A percentile compares a stretch with the other conserved stretches of the same genome.
phyloP scores from a whole-genome alignment of 2,329 filamentous ascomycete species.

The Seiridium unicorne region DNA sequence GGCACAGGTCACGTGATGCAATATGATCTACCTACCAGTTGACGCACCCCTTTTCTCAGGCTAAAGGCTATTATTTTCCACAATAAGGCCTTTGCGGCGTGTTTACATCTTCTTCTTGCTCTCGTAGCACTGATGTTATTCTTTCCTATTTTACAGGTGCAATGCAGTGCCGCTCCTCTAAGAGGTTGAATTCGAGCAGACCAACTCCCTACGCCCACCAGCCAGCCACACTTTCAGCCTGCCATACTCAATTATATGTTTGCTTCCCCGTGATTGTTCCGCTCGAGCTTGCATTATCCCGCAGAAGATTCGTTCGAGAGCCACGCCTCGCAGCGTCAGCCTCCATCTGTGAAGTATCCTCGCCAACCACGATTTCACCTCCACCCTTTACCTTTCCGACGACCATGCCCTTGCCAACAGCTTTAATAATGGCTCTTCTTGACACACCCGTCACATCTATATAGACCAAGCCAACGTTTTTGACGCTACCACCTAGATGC shows the following conservation, averaged over 20 bases:
- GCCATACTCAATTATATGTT: conserved; percentile 7
- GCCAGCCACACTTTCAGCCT: not conserved
- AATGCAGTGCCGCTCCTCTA: too few species aligned
- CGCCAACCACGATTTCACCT: conserved; percentile 71
- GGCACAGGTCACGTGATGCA: too few species aligned
- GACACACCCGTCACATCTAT: conserved; percentile 95
- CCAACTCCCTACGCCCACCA: not conserved
- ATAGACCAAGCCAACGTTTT: conserved; percentile 95
- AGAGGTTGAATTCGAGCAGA: too few species aligned
- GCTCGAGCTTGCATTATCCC: conserved; percentile 18
- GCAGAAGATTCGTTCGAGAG: conserved; percentile 12
- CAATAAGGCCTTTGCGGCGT: too few species aligned
- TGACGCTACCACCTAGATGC: conserved; percentile 79
- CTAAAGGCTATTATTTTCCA: too few species aligned
- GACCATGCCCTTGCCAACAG: conserved; percentile 95
- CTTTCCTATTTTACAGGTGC: too few species aligned
- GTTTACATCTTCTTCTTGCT: too few species aligned
- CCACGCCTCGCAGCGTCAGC: not conserved
- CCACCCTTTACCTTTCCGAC: conserved; percentile 77
- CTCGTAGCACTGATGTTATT: too few species aligned
- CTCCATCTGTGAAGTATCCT: conserved; percentile 19
- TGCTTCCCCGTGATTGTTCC: conserved; percentile 16
- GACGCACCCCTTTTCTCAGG: too few species aligned
- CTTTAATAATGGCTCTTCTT: conserved; percentile 84
- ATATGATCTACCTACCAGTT: too few species aligned